A percentile compares a stretch with the other conserved stretches of the same genome.
These are phyloP conservation scores for Lasiosphaeria hispida DNA, from an alignment of 495 filamentous ascomycete species.

Conservation along the genomic window DNA sequence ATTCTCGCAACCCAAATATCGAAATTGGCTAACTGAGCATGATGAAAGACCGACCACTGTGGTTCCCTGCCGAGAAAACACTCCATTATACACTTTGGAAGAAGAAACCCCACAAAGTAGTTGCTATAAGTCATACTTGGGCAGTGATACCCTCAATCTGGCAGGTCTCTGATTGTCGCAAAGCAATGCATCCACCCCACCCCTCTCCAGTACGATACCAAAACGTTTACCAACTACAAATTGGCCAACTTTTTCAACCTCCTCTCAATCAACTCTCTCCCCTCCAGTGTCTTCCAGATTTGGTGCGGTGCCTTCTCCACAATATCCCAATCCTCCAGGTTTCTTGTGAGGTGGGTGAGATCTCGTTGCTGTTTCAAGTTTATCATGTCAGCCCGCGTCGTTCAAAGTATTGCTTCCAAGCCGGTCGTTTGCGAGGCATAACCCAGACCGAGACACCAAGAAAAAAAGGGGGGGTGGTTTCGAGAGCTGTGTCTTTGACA, in stretches of 20 bases:
- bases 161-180: too few species aligned
- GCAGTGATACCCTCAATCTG: too few species aligned
- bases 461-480: background rate
- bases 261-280: conserved; percentile 59
- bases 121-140: too few species aligned
- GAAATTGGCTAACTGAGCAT: too few species aligned
- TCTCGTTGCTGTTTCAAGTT: conserved; percentile 62
- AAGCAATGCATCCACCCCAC: background rate
- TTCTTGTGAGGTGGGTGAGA: conserved; percentile 71
- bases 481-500: background rate
- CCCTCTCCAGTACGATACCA: background rate
- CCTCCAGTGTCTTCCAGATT: conserved; percentile 72
- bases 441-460: background rate
- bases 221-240: background rate
- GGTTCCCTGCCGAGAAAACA: too few species aligned
- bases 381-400: conserved; percentile 25
- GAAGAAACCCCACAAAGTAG: too few species aligned
- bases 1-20: too few species aligned
- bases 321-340: conserved; percentile 80
- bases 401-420: too few species aligned
- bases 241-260: conserved; percentile 53
- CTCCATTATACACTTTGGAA: too few species aligned
- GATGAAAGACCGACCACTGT: too few species aligned
- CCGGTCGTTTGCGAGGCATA: background rate
- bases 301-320: conserved; percentile 81